Conservation (phyloP, 257 asterid species). For the Solanum medicagineum region DNA sequence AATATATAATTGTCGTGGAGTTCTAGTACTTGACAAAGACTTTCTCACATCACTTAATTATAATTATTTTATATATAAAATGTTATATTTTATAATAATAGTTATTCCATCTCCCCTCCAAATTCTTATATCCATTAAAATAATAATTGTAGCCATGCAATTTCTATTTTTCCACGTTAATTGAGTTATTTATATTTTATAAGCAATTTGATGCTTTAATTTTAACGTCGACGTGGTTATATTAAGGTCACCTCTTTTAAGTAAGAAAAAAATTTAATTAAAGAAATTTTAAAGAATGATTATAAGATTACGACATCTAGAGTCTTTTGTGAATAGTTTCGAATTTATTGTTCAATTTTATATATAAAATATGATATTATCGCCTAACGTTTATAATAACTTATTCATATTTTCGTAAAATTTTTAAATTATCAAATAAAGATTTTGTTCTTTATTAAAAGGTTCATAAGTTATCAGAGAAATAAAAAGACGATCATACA, state of each 20-base stretch:
- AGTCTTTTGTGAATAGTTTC: background rate
- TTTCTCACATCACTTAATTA: background rate
- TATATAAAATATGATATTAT: background rate
- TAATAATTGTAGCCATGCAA: background rate
- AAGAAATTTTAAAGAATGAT: background rate
- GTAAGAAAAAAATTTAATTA: background rate
- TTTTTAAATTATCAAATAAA: no score
- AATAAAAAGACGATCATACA: background rate
- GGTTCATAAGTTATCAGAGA: background rate
- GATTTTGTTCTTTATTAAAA: background rate
- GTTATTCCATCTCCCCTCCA: background rate
- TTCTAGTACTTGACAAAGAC: background rate
- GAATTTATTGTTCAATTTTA: background rate
- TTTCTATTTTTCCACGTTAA: background rate
- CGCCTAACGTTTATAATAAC: background rate
- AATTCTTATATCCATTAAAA: background rate
- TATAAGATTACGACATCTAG: background rate
- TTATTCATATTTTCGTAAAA: no score
- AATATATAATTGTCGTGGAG: background rate
- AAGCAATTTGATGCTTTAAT: background rate
- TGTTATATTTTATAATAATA: no score
- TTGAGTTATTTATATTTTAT: background rate
- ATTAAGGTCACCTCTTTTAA: slow-evolving; percentile 3
- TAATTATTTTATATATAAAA: no score
- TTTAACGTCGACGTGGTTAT: slow-evolving; percentile 19